These are phyloP conservation scores for Scheffersomyces stipitis DNA, from an alignment of 805 yeast species.

Conservation along the genomic window DNA sequence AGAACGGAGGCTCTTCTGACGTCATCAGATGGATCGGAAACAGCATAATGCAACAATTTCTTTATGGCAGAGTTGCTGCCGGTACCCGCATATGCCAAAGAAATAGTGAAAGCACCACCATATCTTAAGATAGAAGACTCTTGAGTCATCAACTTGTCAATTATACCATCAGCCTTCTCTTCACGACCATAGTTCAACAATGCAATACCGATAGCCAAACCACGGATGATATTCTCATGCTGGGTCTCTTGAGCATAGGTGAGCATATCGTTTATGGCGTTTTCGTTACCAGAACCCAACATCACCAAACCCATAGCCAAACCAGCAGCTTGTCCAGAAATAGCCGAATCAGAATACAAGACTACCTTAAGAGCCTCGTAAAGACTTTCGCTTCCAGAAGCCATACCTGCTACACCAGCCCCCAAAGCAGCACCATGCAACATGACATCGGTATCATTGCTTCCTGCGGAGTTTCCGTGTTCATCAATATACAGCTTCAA, in stretches of 20 bases:
- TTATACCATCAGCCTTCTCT: slow-evolving; percentile 69
- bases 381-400: slow-evolving; percentile 67
- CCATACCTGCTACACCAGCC: slow-evolving; percentile 96
- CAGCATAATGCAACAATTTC: slow-evolving; percentile 86
- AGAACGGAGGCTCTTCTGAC: slow-evolving; percentile 96
- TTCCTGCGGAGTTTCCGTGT: slow-evolving; percentile 62
- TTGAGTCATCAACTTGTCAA: slow-evolving; percentile 64
- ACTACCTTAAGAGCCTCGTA: slow-evolving; percentile 84
- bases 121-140: slow-evolving; percentile 86
- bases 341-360: slow-evolving; percentile 85
- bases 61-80: slow-evolving; percentile 87
- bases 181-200: slow-evolving; percentile 83
- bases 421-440: slow-evolving; percentile 96
- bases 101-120: slow-evolving; percentile 94
- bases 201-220: slow-evolving; percentile 88
- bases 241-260: slow-evolving; percentile 92
- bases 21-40: slow-evolving; percentile 93
- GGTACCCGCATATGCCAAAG: slow-evolving; percentile 95
- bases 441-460: slow-evolving; percentile 73
- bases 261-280: slow-evolving; percentile 74
- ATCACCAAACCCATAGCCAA: slow-evolving; percentile 92
- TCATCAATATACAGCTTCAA: slow-evolving; percentile 71
- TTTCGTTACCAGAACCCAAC: slow-evolving; percentile 83
- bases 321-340: slow-evolving; percentile 96
- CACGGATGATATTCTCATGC: slow-evolving; percentile 93